phyloP scores from a whole-genome alignment of 164 flowering plant genomes.

The Annona squamosa region DNA sequence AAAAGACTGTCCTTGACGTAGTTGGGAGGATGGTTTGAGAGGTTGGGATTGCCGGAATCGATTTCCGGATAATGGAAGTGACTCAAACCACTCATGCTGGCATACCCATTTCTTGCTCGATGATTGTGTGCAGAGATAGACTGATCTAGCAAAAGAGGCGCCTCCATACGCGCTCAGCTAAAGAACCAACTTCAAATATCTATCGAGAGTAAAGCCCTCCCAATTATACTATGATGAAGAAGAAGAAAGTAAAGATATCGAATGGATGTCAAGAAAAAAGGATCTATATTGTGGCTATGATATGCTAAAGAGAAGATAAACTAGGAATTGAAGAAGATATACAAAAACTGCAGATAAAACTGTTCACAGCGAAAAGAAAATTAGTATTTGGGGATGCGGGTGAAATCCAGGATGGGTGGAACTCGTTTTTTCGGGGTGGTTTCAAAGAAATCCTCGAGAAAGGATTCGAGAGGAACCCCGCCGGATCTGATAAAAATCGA shows the following conservation, averaged over 20 bases:
- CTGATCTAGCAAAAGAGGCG: conserved; percentile 6
- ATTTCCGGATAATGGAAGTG: neutral
- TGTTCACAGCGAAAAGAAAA: neutral
- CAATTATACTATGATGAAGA: neutral
- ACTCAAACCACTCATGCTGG: neutral
- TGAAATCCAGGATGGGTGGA: neutral
- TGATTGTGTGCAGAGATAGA: conserved; percentile 4
- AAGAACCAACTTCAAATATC: neutral
- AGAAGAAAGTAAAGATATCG: neutral
- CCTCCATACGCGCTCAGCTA: conserved; percentile 4
- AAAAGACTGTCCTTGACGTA: conserved; percentile 17
- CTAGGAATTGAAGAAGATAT: neutral
- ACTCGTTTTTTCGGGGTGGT: neutral
- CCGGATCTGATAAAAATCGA: neutral
- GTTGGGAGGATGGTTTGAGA: neutral
- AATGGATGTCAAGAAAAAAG: neutral
- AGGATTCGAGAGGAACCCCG: neutral
- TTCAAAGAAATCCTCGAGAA: neutral
- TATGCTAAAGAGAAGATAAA: neutral
- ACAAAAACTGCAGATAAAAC: neutral
- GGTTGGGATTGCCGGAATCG: conserved; percentile 3
- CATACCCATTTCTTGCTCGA: neutral
- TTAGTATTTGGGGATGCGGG: no score
- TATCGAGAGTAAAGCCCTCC: neutral
- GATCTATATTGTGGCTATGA: neutral